A percentile compares a stretch with the other conserved stretches of the same genome.
Conservation (phyloP, 495 filamentous ascomycete species). For the Aspergillus steynii region DNA sequence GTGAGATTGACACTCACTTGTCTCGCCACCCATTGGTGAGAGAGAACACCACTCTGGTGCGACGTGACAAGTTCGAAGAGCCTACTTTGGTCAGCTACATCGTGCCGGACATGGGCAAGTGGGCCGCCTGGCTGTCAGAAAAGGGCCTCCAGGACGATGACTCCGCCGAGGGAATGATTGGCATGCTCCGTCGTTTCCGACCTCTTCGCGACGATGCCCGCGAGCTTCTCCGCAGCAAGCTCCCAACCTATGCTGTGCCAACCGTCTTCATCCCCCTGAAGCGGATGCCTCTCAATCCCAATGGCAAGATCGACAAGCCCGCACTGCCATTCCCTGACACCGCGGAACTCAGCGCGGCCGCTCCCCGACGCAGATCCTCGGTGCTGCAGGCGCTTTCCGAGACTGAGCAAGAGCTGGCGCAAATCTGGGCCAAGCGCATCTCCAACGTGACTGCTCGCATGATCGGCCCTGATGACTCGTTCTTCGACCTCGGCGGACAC, state of each 20-base stretch:
- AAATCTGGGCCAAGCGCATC: slow-evolving; percentile 63
- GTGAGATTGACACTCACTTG: slow-evolving; percentile 87
- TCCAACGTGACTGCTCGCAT: slow-evolving; percentile 55
- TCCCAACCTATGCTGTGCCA: slow-evolving; percentile 83
- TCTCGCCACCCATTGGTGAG: slow-evolving; percentile 75
- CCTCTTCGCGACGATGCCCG: slow-evolving; percentile 72
- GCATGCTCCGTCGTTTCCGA: slow-evolving; percentile 62
- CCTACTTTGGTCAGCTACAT: slow-evolving; percentile 87
- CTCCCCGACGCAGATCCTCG: slow-evolving; percentile 38
- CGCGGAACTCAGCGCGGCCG: slow-evolving; percentile 51
- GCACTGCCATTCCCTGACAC: slow-evolving; percentile 89
- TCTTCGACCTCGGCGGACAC: slow-evolving; percentile 90
- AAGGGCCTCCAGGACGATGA: slow-evolving; percentile 52
- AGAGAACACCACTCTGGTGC: slow-evolving; percentile 85
- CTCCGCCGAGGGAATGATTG: slow-evolving; percentile 55
- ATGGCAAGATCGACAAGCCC: slow-evolving; percentile 92
- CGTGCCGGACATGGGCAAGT: slow-evolving; percentile 76
- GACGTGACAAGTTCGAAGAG: slow-evolving; percentile 89
- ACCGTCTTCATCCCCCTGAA: slow-evolving; percentile 75
- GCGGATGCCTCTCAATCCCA: slow-evolving; percentile 86
- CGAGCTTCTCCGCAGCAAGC: slow-evolving; percentile 69
- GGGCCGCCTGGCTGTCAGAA: slow-evolving; percentile 64
- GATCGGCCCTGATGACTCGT: slow-evolving; percentile 65
- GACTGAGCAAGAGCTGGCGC: slow-evolving; percentile 67
- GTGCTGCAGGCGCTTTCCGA: slow-evolving; percentile 49